Conservation (phyloP, 73 alveolate genomes). For the Effrenium voratum region DNA sequence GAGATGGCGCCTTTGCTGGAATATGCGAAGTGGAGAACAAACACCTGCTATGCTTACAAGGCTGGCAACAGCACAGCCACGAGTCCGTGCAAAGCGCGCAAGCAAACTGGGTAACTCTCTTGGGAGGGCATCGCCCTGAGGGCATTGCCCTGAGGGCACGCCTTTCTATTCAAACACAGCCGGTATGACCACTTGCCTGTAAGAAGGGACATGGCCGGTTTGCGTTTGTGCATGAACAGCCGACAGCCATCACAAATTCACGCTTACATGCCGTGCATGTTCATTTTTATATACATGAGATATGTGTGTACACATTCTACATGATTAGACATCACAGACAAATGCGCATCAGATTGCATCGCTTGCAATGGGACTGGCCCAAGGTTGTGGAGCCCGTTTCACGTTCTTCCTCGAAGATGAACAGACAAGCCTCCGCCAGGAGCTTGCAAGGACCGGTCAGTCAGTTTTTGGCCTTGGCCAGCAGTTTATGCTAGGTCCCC, state of each 20-base stretch:
- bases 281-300: background rate
- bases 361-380: background rate
- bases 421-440: slow-evolving; percentile 10
- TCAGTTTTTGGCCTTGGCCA: background rate
- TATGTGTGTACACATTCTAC: background rate
- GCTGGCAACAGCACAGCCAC: background rate
- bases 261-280: background rate
- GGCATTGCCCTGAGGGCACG: too few species aligned
- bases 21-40: background rate
- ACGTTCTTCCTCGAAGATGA: background rate
- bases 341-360: background rate
- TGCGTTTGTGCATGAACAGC: too few species aligned
- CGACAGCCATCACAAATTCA: background rate
- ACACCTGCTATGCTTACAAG: background rate
- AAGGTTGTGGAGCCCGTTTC: background rate
- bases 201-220: too few species aligned
- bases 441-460: slow-evolving; percentile 35
- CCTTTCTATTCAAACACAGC: too few species aligned
- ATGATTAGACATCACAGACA: background rate
- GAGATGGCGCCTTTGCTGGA: background rate
- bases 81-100: background rate
- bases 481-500: background rate
- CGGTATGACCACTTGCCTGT: too few species aligned
- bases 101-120: too few species aligned
- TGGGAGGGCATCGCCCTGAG: too few species aligned